Percentiles rank a stretch among this genome's conserved stretches.
Evolutionary conservation across 192 early-diverging fungal genomes (phyloP).

Genomic region (Radiomyces spectabilis): DNA sequence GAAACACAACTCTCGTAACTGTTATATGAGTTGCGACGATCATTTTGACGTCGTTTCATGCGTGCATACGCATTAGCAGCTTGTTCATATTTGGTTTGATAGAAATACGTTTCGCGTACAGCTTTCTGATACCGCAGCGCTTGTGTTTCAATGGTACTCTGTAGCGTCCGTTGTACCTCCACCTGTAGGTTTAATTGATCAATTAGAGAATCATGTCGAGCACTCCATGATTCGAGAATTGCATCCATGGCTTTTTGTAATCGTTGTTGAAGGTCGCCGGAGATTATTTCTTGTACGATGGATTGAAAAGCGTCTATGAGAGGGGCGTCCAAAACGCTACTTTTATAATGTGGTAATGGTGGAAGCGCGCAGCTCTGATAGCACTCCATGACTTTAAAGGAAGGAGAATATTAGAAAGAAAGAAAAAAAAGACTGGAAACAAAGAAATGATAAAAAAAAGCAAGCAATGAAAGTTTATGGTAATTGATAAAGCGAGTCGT

Average conservation of each 20-base stretch:
- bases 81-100: constrained; percentile 3
- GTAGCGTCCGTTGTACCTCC: background rate
- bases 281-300: too few relatives aligned
- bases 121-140: constrained; percentile 3
- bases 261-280: constrained; percentile 3
- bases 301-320: too few relatives aligned
- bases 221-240: background rate
- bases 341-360: too few relatives aligned
- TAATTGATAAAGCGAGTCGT: too few relatives aligned
- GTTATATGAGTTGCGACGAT: too few relatives aligned
- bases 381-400: too few relatives aligned
- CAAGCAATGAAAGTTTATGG: too few relatives aligned
- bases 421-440: background rate
- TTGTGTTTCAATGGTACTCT: background rate
- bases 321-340: too few relatives aligned
- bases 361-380: too few relatives aligned
- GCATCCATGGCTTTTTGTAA: background rate
- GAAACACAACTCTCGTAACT: too few relatives aligned
- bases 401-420: background rate
- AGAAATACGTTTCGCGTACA: background rate
- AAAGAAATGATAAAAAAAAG: background rate
- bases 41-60: background rate
- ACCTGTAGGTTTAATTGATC: background rate
- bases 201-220: constrained; percentile 1
- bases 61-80: background rate